phyloP scores from a whole-genome alignment of 257 asterid genomes.

The Salvia splendens region DNA sequence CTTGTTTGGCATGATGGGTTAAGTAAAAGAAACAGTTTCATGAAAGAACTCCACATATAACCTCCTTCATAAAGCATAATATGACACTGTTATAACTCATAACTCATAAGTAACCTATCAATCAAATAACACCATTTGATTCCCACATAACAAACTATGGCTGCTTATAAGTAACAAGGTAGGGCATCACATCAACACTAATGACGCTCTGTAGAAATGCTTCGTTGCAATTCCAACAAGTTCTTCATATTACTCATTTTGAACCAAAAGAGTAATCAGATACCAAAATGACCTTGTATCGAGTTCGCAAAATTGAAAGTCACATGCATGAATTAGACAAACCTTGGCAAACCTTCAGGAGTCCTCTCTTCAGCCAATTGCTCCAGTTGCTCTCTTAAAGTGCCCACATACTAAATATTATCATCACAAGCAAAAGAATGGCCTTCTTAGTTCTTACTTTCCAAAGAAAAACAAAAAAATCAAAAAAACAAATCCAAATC shows the following conservation, averaged over 20 bases:
- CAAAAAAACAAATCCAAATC: background rate
- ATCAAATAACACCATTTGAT: conserved; percentile 17
- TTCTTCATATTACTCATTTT: background rate
- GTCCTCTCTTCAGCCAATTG: conserved; percentile 79
- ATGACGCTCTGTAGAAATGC: background rate
- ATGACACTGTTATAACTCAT: background rate
- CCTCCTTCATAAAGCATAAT: conserved; percentile 7
- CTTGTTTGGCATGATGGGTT: background rate
- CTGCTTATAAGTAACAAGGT: background rate
- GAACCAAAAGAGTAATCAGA: background rate
- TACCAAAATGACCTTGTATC: background rate
- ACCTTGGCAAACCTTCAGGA: conserved; percentile 87
- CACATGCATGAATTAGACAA: conserved; percentile 18
- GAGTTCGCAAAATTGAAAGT: background rate
- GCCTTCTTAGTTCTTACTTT: background rate
- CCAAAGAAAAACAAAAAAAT: background rate
- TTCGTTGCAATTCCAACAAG: conserved; percentile 16
- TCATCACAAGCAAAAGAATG: conserved; percentile 27
- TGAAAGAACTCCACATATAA: background rate
- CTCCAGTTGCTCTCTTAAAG: conserved; percentile 85
- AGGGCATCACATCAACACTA: background rate
- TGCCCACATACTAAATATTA: conserved; percentile 72
- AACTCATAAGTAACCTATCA: background rate
- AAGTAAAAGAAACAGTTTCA: conserved; percentile 2
- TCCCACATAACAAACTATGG: conserved; percentile 10